phyloP scores from a whole-genome alignment of 805 yeast species.

The Candida ponderosae region DNA sequence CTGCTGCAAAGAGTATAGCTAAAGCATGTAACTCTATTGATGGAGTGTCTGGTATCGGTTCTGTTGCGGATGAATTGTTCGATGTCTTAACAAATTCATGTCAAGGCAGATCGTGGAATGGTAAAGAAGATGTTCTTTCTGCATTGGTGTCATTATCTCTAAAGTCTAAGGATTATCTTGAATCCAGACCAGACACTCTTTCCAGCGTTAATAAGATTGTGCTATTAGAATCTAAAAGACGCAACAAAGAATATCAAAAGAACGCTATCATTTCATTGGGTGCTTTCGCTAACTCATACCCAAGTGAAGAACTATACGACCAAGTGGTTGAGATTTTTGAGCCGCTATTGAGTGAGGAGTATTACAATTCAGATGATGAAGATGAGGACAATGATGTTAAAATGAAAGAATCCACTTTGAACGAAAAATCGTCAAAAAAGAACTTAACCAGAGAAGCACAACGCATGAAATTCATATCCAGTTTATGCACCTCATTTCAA shows the following conservation, averaged over 20 bases:
- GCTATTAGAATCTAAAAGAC: constrained; percentile 54
- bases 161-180: constrained; percentile 33
- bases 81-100: constrained; percentile 49
- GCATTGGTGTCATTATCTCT: constrained; percentile 56
- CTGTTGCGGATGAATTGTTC: constrained; percentile 32
- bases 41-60: constrained; percentile 13
- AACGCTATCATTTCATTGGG: constrained; percentile 49
- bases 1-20: constrained; percentile 61
- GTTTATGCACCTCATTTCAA: constrained; percentile 27
- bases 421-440: constrained; percentile 29
- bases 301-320: constrained; percentile 21
- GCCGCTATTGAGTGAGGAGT: constrained; percentile 29
- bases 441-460: constrained; percentile 44
- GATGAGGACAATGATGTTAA: constrained; percentile 22
- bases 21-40: constrained; percentile 44
- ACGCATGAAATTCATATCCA: constrained; percentile 28
- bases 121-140: constrained; percentile 70
- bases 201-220: constrained; percentile 36
- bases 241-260: constrained; percentile 56
- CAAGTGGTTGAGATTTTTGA: constrained; percentile 24
- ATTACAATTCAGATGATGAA: constrained; percentile 29
- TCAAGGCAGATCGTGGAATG: constrained; percentile 80
- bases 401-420: constrained; percentile 15
- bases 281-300: constrained; percentile 34
- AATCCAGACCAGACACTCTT: constrained; percentile 22